phyloP scores from a whole-genome alignment of 2,329 filamentous ascomycete genomes.

The Colletotrichum eleusines region DNA sequence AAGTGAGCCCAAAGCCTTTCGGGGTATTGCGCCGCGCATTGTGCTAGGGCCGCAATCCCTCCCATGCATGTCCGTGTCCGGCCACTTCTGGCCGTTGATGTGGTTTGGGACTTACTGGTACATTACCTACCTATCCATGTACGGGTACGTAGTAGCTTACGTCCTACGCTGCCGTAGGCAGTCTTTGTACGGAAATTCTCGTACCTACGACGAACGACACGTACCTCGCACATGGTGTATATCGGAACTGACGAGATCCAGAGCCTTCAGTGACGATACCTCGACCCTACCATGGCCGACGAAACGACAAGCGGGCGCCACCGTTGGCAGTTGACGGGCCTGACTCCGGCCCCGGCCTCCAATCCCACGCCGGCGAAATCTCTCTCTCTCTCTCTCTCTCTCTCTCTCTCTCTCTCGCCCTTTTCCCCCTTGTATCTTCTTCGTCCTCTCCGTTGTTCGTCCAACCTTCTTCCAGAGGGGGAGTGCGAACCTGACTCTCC shows the following conservation, averaged over 20 bases:
- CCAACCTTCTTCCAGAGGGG: conserved; percentile 16
- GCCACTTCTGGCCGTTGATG: conserved; percentile 1
- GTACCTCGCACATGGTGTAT: not conserved
- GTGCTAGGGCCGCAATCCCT: conserved; percentile 24
- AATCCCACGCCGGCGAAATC: conserved; percentile 28
- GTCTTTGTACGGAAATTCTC: not conserved
- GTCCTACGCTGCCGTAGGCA: too few relatives aligned
- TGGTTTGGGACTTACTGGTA: too few relatives aligned
- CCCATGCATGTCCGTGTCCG: conserved; percentile 12
- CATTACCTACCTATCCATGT: too few relatives aligned
- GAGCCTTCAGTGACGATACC: not conserved
- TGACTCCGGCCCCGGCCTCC: conserved; percentile 20
- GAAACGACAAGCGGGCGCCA: not conserved
- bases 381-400: conserved; percentile 13
- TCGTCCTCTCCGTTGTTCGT: conserved; percentile 3
- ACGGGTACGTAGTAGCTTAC: too few relatives aligned
- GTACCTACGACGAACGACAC: not conserved
- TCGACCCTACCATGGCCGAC: not conserved
- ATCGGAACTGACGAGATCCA: not conserved
- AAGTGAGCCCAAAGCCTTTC: conserved; percentile 22
- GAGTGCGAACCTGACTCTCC: conserved; percentile 5
- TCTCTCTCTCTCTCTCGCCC: not conserved
- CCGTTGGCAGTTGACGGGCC: conserved; percentile 23
- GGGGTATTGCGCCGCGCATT: conserved; percentile 3
- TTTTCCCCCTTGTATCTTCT: not conserved